phyloP scores from a whole-genome alignment of 345 rosid genomes.

The Salix brachista region DNA sequence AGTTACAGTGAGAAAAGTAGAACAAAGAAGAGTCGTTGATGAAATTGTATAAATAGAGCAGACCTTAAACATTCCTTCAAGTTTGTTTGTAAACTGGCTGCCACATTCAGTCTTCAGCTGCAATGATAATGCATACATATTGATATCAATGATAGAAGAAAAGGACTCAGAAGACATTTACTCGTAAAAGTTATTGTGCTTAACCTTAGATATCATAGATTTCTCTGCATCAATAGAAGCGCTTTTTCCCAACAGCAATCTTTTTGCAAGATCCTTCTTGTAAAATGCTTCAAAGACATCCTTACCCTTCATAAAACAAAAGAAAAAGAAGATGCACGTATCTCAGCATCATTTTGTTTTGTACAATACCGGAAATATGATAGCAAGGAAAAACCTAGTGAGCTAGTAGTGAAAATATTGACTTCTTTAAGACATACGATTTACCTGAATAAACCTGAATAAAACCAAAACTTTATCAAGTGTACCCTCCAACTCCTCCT shows the following conservation, averaged over 20 bases:
- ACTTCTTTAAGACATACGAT: conserved; percentile 3
- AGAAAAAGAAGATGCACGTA: background rate
- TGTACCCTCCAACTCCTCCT: conserved; percentile 97
- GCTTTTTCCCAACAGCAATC: conserved; percentile 89
- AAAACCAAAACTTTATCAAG: conserved; percentile 96
- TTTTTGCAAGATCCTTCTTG: conserved; percentile 97
- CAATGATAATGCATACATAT: conserved; percentile 25
- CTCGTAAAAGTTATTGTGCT: background rate
- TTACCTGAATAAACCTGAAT: conserved; percentile 96
- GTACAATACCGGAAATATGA: background rate
- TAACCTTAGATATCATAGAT: conserved; percentile 97
- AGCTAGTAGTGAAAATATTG: background rate
- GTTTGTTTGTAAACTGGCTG: conserved; percentile 96
- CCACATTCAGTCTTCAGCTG: conserved; percentile 99
- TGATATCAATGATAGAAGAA: conserved; percentile 13
- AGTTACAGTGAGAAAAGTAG: background rate
- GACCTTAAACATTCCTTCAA: conserved; percentile 99
- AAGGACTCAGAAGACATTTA: background rate
- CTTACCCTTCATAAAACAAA: conserved; percentile 56
- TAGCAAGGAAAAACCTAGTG: background rate
- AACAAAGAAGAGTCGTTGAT: background rate
- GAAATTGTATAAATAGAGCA: background rate
- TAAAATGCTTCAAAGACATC: conserved; percentile 99
- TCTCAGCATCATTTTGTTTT: conserved; percentile 17
- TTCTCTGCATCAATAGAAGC: conserved; percentile 99